Percentiles rank a stretch among this genome's conserved stretches.
phyloP scores from a whole-genome alignment of 805 yeast genomes.

The Barnettozyma sucrosica region DNA sequence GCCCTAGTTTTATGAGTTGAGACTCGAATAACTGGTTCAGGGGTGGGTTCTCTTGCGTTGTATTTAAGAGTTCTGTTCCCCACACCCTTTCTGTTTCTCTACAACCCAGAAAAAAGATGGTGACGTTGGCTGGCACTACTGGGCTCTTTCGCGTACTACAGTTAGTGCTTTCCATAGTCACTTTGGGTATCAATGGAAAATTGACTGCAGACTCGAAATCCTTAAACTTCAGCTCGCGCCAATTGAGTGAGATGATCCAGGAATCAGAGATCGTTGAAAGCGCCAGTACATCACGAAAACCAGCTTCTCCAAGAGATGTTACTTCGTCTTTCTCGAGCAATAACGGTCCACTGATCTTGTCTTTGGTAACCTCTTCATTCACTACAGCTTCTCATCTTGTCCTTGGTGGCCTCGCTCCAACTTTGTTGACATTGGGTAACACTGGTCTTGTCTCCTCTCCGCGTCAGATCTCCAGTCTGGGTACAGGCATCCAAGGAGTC shows the following conservation, averaged over 20 bases:
- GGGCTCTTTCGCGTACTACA: not conserved
- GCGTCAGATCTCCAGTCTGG: not conserved
- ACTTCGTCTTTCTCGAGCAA: not conserved
- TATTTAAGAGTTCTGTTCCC: not conserved
- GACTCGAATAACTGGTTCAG: not conserved
- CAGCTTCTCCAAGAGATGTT: not conserved
- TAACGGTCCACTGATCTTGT: not conserved
- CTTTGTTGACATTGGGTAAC: conserved; percentile 5
- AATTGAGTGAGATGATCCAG: not conserved
- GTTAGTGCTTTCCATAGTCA: not conserved
- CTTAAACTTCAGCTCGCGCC: not conserved
- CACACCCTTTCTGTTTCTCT: not conserved
- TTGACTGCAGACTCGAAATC: not conserved
- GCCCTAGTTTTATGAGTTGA: too few species aligned
- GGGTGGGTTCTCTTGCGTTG: too few species aligned
- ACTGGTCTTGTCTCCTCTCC: conserved; percentile 9
- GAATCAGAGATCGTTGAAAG: not conserved
- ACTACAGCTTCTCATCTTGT: conserved; percentile 1
- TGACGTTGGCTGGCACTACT: not conserved
- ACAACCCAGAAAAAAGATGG: not conserved
- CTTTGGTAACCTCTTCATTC: conserved; percentile 2
- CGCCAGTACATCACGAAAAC: not conserved
- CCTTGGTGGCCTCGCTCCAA: not conserved
- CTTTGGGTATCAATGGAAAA: conserved; percentile 1
- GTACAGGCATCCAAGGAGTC: conserved; percentile 1